Evolutionary conservation across 495 filamentous ascomycete genomes (phyloP), one percentile per base, ranked within the genome.

Genomic region (Bacidia rubella): DNA sequence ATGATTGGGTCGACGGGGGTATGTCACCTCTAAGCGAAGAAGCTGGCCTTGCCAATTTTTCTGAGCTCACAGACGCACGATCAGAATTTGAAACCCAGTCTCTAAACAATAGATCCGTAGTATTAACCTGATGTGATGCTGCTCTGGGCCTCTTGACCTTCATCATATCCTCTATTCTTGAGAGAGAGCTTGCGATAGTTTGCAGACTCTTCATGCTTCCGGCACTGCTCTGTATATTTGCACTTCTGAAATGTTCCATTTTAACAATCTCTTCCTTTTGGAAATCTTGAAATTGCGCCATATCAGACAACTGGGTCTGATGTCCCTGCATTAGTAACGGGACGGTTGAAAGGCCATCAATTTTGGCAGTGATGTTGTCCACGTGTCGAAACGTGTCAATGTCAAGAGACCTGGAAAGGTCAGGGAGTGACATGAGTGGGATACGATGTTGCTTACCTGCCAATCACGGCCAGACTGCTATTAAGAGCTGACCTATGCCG

Each of bases 161-260:
- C n/a, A n/a, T n/a, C n/a, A n/a, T n/a, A n/a, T n/a, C 49, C 38
- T 56, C 54, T n/a, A 47, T 46, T 22, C 32, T 56, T 35, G 54
- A 56, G 1, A 52, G 48, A 3, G 54, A 56, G 11, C 47, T 52
- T 32, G 41, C 54, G 40, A 56, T 52, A 39, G 47, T 56, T 2
- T 26, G 26, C 15, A 56, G 27, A 40, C 54, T 56, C 20, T 26
- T 35, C 48, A 46, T 32, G 11, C 48, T 52, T 15, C 40, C 48
- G 1, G 54, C 49, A 40, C 39, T 51, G 15, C 32, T 17, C 40
- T 38, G 40, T 19, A 38, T 35, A 24, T 41, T 47, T 29, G 21
- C 44, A 19, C 52, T 26, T 23, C 38, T 52, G 11, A 45, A 46
- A 41, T 26, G n/a, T 22, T 56, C 35, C 11, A 56, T 39, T 17